Evolutionary conservation across 306 rosid species (phyloP), one percentile per base, ranked within the genome.

Genomic region (Pueraria montana): DNA sequence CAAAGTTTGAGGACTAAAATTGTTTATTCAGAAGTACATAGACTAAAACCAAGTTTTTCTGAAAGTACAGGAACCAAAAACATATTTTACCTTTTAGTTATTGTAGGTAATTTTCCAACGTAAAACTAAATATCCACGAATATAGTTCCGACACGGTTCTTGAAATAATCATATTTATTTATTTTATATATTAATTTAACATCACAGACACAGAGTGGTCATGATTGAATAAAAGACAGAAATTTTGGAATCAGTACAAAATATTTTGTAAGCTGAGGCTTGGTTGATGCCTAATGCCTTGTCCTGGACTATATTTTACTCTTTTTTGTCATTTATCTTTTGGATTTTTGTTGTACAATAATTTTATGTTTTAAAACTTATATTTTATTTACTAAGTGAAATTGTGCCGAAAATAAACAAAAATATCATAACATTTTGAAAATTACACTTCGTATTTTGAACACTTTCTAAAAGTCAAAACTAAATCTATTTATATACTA

Each of bases 161-260:
- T 36, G 72, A 65, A 34, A 65, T 65, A 36, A 65, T 65, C 26
- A 17, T 17, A 11, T 65, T 32, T 32, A 34, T 14, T 65, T 62
- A 62, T 63, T 62, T 62, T 32, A 34, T 34, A 32, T 64, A 14
- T 16, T n/a, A 36, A 65, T 34, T n/a, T 34, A 65, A 65, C 72
- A 65, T 34, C 50, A 66, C 27, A 18, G 38, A 6, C 36, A 72
- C 17, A 24, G 16, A 26, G 11, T 49, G 26, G 14, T 16, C 61
- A 43, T 72, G 27, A 30, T 8, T 72, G 16, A 49, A 49, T 49
- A 21, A 26, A 48, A 24, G 6, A 16, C 16, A 6, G n/a, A n/a
- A 34, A 34, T 34, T 34, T 34, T 5, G 26, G 24, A 72, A 14
- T 34, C 45, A 49, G 46, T 26, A 4, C 63, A 72, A 49, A 49